Conservation (phyloP, 352 stramenopile genomes). For the Globisporangium yorkense region DNA sequence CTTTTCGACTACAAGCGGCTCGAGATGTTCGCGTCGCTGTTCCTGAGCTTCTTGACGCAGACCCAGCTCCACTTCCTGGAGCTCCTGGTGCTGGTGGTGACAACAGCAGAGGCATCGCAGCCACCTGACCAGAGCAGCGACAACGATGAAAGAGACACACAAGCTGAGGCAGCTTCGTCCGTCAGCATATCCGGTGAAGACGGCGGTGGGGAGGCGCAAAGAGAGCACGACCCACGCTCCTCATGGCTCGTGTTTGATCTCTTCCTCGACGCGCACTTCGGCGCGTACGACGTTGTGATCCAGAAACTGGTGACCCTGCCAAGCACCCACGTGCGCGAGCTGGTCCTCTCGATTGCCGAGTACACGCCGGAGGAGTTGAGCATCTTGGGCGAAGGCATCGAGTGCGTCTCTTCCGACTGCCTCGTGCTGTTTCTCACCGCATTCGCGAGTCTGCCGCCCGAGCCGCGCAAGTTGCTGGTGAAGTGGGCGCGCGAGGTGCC, state of each 20-base stretch:
- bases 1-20: slow-evolving; percentile 29
- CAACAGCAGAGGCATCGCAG: background rate
- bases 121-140: slow-evolving; percentile 11
- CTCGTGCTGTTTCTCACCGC: slow-evolving; percentile 28
- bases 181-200: too few species aligned
- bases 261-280: slow-evolving; percentile 34
- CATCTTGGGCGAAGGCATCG: slow-evolving; percentile 36
- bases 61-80: slow-evolving; percentile 33
- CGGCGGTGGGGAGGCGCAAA: background rate
- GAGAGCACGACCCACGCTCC: background rate
- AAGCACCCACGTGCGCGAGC: slow-evolving; percentile 9
- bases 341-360: slow-evolving; percentile 23
- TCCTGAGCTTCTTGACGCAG: slow-evolving; percentile 29
- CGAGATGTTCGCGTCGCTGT: slow-evolving; percentile 31
- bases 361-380: slow-evolving; percentile 29
- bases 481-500: slow-evolving; percentile 42
- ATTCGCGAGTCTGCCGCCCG: slow-evolving; percentile 22
- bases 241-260: slow-evolving; percentile 34
- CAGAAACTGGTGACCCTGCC: slow-evolving; percentile 36
- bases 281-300: slow-evolving; percentile 31
- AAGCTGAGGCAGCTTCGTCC: background rate
- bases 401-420: slow-evolving; percentile 19
- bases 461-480: slow-evolving; percentile 26
- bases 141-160: slow-evolving; percentile 2
- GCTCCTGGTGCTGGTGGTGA: slow-evolving; percentile 11